Conservation (phyloP, 2,329 filamentous ascomycete genomes). For the Pyrenophora tritici-repentis region DNA sequence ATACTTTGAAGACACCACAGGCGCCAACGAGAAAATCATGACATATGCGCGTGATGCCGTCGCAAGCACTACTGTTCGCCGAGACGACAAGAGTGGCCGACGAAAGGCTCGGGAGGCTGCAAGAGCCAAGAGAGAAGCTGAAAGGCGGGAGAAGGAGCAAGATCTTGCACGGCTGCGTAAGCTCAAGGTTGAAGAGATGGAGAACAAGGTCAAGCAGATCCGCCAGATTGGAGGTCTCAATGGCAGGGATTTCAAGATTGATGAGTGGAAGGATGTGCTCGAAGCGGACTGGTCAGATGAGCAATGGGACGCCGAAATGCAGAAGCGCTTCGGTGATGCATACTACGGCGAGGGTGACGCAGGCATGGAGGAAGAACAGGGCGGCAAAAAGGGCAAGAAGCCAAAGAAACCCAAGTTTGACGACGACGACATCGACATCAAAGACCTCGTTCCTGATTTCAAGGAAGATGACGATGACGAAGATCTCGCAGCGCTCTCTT, state of each 20-base stretch:
- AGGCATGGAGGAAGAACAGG: constrained; percentile 43
- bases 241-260: constrained; percentile 69
- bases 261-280: constrained; percentile 83
- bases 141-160: constrained; percentile 74
- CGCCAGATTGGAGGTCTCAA: constrained; percentile 83
- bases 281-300: constrained; percentile 88
- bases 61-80: constrained; percentile 79
- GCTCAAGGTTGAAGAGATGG: constrained; percentile 87
- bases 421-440: constrained; percentile 97
- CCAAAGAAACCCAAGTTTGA: constrained; percentile 89
- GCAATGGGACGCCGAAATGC: constrained; percentile 90
- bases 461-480: constrained; percentile 74
- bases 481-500: constrained; percentile 72
- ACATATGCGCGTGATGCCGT: constrained; percentile 89
- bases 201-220: constrained; percentile 84
- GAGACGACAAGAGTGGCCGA: constrained; percentile 77
- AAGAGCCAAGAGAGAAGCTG: constrained; percentile 75
- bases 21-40: constrained; percentile 83
- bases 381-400: constrained; percentile 53
- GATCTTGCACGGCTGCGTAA: constrained; percentile 84
- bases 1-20: constrained; percentile 89
- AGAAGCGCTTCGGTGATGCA: constrained; percentile 81
- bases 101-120: constrained; percentile 81
- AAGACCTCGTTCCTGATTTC: constrained; percentile 86
- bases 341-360: constrained; percentile 79